A percentile compares a stretch with the other conserved stretches of the same genome.
Conservation (phyloP, 1,284 basidiomycete genomes). For the Ceratobasidium sp. region DNA sequence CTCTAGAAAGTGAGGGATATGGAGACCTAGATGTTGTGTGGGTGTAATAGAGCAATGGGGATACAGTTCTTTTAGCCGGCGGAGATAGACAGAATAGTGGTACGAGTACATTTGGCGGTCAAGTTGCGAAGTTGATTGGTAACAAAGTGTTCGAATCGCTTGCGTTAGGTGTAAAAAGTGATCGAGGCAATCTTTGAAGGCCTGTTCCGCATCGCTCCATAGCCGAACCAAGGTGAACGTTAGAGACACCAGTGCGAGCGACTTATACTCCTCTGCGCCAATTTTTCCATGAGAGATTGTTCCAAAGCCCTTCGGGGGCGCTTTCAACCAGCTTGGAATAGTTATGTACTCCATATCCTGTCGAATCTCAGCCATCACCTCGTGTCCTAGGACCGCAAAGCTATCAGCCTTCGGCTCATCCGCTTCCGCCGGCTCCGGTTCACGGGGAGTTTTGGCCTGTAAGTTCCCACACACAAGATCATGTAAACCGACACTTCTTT, state of each 20-base stretch:
- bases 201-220: constrained; percentile 1
- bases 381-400: not conserved
- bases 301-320: constrained; percentile 30
- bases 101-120: not conserved
- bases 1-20: constrained; percentile 24
- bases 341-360: constrained; percentile 20
- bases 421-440: too few species aligned
- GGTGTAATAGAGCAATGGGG: not conserved
- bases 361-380: not conserved
- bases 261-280: constrained; percentile 50
- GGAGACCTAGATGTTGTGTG: constrained; percentile 35
- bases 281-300: constrained; percentile 40
- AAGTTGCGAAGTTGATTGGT: not conserved
- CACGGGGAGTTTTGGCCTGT: too few species aligned
- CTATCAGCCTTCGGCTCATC: too few species aligned
- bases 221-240: constrained; percentile 44
- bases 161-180: constrained; percentile 28
- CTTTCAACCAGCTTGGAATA: constrained; percentile 42
- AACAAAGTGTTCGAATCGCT: constrained; percentile 12
- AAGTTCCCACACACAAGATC: too few species aligned
- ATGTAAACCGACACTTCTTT: too few species aligned
- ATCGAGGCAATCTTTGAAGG: constrained; percentile 1
- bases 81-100: constrained; percentile 5
- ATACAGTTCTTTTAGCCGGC: not conserved
- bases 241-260: constrained; percentile 44